phyloP scores from a whole-genome alignment of 2,329 filamentous ascomycete species.

The Diaporthe destruens region DNA sequence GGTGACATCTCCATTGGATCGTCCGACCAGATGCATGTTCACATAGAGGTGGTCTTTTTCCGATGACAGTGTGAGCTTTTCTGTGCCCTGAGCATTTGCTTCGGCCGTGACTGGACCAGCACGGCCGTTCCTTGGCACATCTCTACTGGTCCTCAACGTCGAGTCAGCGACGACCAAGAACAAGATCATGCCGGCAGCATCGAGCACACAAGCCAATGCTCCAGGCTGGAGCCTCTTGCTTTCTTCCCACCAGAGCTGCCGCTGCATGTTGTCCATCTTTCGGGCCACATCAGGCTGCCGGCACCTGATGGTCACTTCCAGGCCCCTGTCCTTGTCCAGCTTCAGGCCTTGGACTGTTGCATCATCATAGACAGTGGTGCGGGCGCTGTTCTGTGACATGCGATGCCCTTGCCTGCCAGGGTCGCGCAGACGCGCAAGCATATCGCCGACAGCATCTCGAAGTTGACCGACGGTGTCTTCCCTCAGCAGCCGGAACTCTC shows the following conservation, averaged over 20 bases:
- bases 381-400: constrained; percentile 46
- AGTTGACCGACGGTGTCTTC: constrained; percentile 68
- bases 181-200: constrained; percentile 52
- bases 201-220: constrained; percentile 63
- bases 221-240: constrained; percentile 63
- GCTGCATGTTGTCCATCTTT: constrained; percentile 46
- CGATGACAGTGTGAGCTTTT: constrained; percentile 49
- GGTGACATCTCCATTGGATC: constrained; percentile 42
- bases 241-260: constrained; percentile 64
- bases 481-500: constrained; percentile 67
- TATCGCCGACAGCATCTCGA: constrained; percentile 59
- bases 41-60: constrained; percentile 49
- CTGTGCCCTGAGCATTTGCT: background rate
- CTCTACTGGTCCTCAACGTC: constrained; percentile 35
- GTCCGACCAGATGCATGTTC: constrained; percentile 49
- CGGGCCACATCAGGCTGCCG: constrained; percentile 55
- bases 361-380: constrained; percentile 54
- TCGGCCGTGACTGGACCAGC: background rate
- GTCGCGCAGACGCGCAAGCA: constrained; percentile 52
- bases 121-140: background rate
- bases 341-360: constrained; percentile 49
- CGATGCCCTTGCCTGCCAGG: constrained; percentile 16
- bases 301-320: constrained; percentile 60
- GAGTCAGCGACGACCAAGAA: constrained; percentile 58
- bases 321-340: constrained; percentile 55